Evolutionary conservation across 1,139 yeast species (phyloP).

Genomic region (Pichia sp.): DNA sequence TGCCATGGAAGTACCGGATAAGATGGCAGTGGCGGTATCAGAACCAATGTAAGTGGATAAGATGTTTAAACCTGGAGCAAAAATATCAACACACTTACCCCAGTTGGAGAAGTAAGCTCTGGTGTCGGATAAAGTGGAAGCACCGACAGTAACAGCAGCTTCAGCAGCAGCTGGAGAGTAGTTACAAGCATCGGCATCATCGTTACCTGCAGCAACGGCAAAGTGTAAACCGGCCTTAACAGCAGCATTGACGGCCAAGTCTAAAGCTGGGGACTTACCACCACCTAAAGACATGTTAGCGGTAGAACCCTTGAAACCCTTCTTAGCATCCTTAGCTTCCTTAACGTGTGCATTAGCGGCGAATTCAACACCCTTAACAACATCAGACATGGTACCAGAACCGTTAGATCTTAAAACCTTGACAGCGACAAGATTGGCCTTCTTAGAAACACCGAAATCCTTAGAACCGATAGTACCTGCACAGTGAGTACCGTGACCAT

Average conservation of each 20-base stretch:
- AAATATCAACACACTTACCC: slow-evolving; percentile 83
- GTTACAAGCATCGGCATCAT: slow-evolving; percentile 80
- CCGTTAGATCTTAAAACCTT: slow-evolving; percentile 77
- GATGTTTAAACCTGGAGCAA: slow-evolving; percentile 82
- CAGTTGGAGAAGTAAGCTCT: slow-evolving; percentile 82
- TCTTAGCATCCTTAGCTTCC: slow-evolving; percentile 54
- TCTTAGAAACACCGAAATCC: slow-evolving; percentile 77
- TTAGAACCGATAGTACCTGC: slow-evolving; percentile 82
- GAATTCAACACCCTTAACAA: slow-evolving; percentile 76
- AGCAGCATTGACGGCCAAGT: slow-evolving; percentile 82
- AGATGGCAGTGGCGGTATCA: slow-evolving; percentile 76
- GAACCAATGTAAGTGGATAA: slow-evolving; percentile 88
- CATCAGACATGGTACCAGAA: slow-evolving; percentile 79
- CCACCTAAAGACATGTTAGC: slow-evolving; percentile 94
- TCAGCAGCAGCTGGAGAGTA: slow-evolving; percentile 81
- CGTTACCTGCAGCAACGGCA: slow-evolving; percentile 91
- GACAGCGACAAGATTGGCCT: slow-evolving; percentile 72
- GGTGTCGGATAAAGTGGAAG: slow-evolving; percentile 69
- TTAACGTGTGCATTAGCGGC: slow-evolving; percentile 65
- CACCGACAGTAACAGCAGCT: slow-evolving; percentile 79
- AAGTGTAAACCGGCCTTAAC: slow-evolving; percentile 77
- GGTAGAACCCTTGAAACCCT: slow-evolving; percentile 80
- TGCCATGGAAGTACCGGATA: slow-evolving; percentile 99
- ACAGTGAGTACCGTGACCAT: slow-evolving; percentile 94
- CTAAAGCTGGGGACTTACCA: slow-evolving; percentile 78